A percentile compares a stretch with the other conserved stretches of the same genome.
phyloP scores from a whole-genome alignment of 345 rosid species.

The Sonneratia alba region DNA sequence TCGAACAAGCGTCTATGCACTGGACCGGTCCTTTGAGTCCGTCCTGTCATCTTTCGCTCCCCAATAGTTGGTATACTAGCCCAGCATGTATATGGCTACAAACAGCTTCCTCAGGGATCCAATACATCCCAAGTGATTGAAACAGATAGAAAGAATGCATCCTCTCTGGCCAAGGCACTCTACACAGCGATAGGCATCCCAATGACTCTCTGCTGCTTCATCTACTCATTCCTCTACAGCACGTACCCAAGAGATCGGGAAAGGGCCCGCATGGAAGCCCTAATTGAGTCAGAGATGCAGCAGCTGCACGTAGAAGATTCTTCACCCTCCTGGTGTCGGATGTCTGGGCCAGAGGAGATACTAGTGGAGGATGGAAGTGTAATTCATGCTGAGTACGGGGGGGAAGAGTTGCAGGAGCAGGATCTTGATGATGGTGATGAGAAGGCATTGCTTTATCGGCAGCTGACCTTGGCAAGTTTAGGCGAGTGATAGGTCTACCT shows the following conservation, averaged over 20 bases:
- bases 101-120: conserved; percentile 48
- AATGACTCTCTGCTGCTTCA: conserved; percentile 61
- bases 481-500: conserved; percentile 11
- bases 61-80: conserved; percentile 77
- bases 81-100: conserved; percentile 72
- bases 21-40: conserved; percentile 76
- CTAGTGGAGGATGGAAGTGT: conserved; percentile 20
- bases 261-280: conserved; percentile 65
- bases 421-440: conserved; percentile 34
- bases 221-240: conserved; percentile 66
- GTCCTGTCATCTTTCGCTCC: conserved; percentile 81
- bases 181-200: conserved; percentile 71
- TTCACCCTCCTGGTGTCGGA: conserved; percentile 15
- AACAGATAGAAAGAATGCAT: conserved; percentile 66
- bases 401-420: conserved; percentile 14
- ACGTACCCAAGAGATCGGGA: conserved; percentile 77
- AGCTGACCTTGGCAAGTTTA: conserved; percentile 28
- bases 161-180: conserved; percentile 68
- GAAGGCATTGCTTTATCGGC: conserved; percentile 24
- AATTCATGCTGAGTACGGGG: conserved; percentile 22
- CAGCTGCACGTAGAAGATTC: conserved; percentile 17
- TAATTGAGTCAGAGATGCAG: conserved; percentile 69
- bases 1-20: conserved; percentile 69
- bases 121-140: conserved; percentile 31
- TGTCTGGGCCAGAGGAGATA: conserved; percentile 11